A percentile compares a stretch with the other conserved stretches of the same genome.
phyloP scores from a whole-genome alignment of 306 rosid genomes.

The Comarum palustre region DNA sequence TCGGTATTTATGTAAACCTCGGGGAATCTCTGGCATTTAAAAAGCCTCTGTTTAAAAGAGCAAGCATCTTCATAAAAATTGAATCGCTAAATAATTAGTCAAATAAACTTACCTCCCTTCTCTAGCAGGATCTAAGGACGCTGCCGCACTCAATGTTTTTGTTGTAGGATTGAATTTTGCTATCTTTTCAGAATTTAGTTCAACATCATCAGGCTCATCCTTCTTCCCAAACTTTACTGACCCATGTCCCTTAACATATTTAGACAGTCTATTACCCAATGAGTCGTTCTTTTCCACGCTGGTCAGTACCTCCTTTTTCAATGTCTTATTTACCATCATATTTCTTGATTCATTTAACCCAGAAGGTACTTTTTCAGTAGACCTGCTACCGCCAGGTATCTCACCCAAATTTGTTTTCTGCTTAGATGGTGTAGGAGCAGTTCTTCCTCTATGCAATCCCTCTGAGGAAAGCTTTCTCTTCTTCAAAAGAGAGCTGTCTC shows the following conservation, averaged over 20 bases:
- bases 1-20: not conserved
- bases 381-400: conserved; percentile 33
- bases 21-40: not conserved
- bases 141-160: conserved; percentile 28
- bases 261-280: conserved; percentile 39
- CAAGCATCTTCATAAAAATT: not conserved
- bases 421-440: conserved; percentile 29
- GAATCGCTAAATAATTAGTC: not conserved
- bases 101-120: conserved; percentile 59
- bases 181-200: conserved; percentile 19
- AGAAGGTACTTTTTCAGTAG: conserved; percentile 30
- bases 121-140: conserved; percentile 56
- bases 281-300: conserved; percentile 32
- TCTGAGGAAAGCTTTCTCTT: conserved; percentile 32
- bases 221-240: conserved; percentile 35
- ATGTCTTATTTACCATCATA: conserved; percentile 32
- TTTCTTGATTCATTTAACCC: conserved; percentile 42
- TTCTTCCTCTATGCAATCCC: conserved; percentile 30
- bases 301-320: conserved; percentile 42
- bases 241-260: conserved; percentile 28
- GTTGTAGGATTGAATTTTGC: conserved; percentile 27
- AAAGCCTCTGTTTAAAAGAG: not conserved
- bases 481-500: conserved; percentile 38
- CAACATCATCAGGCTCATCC: conserved; percentile 28
- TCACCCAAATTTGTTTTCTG: conserved; percentile 30